Conservation (phyloP, 176 grass and related monocot genomes). For the Tuctoria greenei region DNA sequence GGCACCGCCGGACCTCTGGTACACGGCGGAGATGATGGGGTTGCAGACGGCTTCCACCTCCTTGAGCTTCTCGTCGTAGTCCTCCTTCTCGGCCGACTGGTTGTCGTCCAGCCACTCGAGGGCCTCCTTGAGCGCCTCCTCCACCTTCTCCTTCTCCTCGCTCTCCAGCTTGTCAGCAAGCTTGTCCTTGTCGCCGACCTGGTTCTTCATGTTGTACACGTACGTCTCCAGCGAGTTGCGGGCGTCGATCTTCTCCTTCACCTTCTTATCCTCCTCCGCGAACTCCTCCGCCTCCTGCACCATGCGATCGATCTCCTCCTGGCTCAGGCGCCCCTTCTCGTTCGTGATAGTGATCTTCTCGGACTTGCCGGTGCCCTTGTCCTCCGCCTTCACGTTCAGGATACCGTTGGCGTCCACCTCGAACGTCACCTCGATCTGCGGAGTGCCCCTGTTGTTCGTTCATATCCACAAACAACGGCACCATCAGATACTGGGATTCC, state of each 20-base stretch:
- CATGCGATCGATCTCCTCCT: conserved; percentile 81
- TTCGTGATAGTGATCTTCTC: conserved; percentile 85
- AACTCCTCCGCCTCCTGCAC: conserved; percentile 68
- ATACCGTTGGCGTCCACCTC: conserved; percentile 75
- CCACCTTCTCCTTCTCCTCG: conserved; percentile 83
- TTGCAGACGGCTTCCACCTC: conserved; percentile 79
- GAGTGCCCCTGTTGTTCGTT: conserved; percentile 47
- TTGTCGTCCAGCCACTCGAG: conserved; percentile 74
- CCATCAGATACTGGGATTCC: not conserved
- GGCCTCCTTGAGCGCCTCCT: conserved; percentile 67
- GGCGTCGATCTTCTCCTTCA: conserved; percentile 66
- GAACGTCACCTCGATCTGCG: conserved; percentile 65
- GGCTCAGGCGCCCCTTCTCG: conserved; percentile 71
- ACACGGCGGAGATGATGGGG: conserved; percentile 63
- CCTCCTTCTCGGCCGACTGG: conserved; percentile 65
- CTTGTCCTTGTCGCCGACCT: conserved; percentile 66
- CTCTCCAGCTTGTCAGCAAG: conserved; percentile 64
- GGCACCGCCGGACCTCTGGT: conserved; percentile 54
- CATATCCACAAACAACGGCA: not conserved
- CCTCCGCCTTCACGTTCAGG: conserved; percentile 63
- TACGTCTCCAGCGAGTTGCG: conserved; percentile 70
- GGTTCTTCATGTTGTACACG: conserved; percentile 84
- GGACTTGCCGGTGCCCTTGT: conserved; percentile 64
- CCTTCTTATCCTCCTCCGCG: conserved; percentile 68
- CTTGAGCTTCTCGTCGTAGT: conserved; percentile 80